Evolutionary conservation across 2,329 filamentous ascomycete genomes (phyloP).

Genomic region (Arthrobotrys pseudoclavata): DNA sequence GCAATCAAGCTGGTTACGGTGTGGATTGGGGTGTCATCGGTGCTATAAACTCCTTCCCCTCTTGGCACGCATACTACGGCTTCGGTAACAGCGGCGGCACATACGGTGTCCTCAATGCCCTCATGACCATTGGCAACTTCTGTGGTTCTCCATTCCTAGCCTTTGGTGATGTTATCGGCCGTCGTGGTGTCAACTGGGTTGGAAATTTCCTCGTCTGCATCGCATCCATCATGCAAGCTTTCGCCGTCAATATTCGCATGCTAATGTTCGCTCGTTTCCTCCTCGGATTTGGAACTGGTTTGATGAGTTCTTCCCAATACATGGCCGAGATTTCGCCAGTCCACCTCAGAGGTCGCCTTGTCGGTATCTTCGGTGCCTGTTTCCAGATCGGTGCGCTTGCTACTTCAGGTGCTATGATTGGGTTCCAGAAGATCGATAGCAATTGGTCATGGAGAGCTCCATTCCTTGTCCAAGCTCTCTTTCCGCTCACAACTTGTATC

Average conservation of each 20-base stretch:
- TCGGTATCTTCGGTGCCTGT: constrained; percentile 69
- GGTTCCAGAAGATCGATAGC: constrained; percentile 66
- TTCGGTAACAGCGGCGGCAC: constrained; percentile 67
- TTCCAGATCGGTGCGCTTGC: constrained; percentile 68
- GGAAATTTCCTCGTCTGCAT: constrained; percentile 69
- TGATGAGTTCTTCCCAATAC: constrained; percentile 67
- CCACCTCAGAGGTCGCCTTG: constrained; percentile 67
- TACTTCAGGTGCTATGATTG: constrained; percentile 68
- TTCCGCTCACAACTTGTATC: constrained; percentile 68
- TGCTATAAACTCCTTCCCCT: constrained; percentile 67
- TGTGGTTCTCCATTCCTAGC: constrained; percentile 70
- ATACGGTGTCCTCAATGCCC: constrained; percentile 68
- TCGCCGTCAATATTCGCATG: constrained; percentile 62
- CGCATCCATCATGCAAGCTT: constrained; percentile 67
- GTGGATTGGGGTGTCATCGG: constrained; percentile 70
- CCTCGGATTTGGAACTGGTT: constrained; percentile 66
- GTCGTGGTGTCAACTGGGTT: constrained; percentile 69
- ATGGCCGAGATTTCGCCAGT: constrained; percentile 65
- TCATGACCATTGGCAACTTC: constrained; percentile 69
- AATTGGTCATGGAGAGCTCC: constrained; percentile 67
- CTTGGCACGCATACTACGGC: constrained; percentile 68
- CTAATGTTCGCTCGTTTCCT: constrained; percentile 67
- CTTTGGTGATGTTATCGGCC: constrained; percentile 70
- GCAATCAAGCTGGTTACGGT: constrained; percentile 69
- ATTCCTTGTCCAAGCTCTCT: constrained; percentile 69